These are phyloP conservation scores for Paraconiothyrium sp. DNA, from an alignment of 2,329 filamentous ascomycete species.

Conservation along the genomic window DNA sequence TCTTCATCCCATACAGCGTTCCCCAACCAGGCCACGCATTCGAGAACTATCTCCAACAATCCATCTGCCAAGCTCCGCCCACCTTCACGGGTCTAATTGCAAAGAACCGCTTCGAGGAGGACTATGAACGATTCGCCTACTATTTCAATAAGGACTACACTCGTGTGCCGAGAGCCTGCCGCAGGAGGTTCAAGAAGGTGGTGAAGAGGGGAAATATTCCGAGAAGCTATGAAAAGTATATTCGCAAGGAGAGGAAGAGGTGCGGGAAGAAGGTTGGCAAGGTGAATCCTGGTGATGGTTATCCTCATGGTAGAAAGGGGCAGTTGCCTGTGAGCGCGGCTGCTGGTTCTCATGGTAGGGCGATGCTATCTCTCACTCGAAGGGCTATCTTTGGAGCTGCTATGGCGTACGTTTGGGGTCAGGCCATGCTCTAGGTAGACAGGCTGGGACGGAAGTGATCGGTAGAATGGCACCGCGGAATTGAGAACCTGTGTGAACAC, in stretches of 20 bases:
- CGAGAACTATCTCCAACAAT: neutral
- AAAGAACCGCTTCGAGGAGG: slow-evolving; percentile 10
- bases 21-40: neutral
- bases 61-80: neutral
- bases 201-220: neutral
- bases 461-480: neutral
- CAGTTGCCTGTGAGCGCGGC: neutral
- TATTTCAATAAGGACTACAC: neutral
- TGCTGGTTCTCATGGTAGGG: neutral
- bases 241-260: neutral
- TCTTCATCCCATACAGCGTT: neutral
- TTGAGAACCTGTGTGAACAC: neutral
- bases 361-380: neutral
- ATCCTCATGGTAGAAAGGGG: neutral
- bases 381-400: neutral
- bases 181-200: neutral
- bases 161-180: neutral
- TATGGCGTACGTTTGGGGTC: neutral
- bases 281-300: neutral
- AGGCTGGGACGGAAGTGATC: neutral
- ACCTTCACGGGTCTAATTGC: neutral
- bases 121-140: slow-evolving; percentile 11
- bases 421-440: neutral
- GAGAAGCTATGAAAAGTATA: neutral
- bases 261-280: neutral